Evolutionary conservation across 768 basidiomycete genomes (phyloP).

Genomic region (Austroboletus festivus): DNA sequence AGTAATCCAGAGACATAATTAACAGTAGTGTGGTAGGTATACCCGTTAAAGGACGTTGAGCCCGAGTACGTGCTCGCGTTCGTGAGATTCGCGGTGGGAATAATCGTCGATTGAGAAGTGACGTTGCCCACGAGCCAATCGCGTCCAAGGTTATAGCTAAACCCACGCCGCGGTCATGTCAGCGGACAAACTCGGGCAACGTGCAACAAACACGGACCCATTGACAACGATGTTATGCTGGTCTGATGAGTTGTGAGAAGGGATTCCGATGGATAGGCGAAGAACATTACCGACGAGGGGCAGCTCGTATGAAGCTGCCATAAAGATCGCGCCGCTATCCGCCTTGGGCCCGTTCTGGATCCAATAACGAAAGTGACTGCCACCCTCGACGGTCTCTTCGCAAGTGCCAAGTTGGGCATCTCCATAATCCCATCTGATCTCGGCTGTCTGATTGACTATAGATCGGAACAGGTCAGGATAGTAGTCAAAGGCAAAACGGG

Average conservation of each 20-base stretch:
- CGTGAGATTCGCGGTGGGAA: conserved; percentile 25
- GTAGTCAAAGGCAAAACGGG: conserved; percentile 3
- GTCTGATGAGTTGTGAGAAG: conserved; percentile 29
- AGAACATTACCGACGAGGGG: conserved; percentile 51
- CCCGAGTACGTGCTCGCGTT: conserved; percentile 62
- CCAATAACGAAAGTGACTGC: conserved; percentile 90
- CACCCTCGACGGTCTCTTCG: conserved; percentile 80
- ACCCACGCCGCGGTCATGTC: not conserved
- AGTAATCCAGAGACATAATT: conserved; percentile 68
- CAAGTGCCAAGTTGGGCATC: conserved; percentile 82
- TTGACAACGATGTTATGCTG: conserved; percentile 70
- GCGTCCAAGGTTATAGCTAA: conserved; percentile 75
- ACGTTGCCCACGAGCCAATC: conserved; percentile 87
- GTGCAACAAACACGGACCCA: conserved; percentile 42
- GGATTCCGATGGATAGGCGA: conserved; percentile 5
- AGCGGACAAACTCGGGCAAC: not conserved
- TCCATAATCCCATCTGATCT: conserved; percentile 83
- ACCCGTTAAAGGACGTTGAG: conserved; percentile 59
- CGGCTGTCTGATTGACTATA: conserved; percentile 77
- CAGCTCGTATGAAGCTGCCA: conserved; percentile 73
- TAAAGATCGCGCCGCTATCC: conserved; percentile 71
- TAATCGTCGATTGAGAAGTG: conserved; percentile 42
- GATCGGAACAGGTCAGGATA: not conserved
- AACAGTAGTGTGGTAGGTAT: conserved; percentile 70
- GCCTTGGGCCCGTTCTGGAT: conserved; percentile 63